Evolutionary conservation across 2,329 filamentous ascomycete species (phyloP).

Genomic region (Fonsecaea multimorphosa): DNA sequence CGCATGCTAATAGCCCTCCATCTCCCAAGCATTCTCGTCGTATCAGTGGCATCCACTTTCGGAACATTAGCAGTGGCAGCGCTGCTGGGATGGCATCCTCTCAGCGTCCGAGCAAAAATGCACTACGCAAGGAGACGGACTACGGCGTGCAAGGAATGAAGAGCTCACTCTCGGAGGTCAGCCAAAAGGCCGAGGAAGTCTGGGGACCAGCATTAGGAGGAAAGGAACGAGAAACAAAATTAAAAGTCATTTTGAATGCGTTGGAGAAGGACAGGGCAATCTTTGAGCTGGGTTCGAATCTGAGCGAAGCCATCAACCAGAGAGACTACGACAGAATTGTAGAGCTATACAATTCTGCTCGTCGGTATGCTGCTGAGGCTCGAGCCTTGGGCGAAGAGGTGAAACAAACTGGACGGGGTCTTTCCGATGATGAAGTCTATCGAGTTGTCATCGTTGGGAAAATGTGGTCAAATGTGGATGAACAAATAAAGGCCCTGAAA

Average conservation of each 20-base stretch:
- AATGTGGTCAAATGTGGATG: conserved; percentile 94
- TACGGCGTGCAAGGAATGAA: conserved; percentile 90
- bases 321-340: conserved; percentile 88
- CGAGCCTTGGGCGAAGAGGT: conserved; percentile 69
- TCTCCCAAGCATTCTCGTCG: conserved; percentile 59
- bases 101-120: conserved; percentile 79
- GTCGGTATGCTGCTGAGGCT: conserved; percentile 79
- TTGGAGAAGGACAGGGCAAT: conserved; percentile 81
- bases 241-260: conserved; percentile 77
- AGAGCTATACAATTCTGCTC: conserved; percentile 84
- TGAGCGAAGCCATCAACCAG: conserved; percentile 85
- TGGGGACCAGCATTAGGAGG: conserved; percentile 95
- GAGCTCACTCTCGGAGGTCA: conserved; percentile 82
- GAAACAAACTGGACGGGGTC: conserved; percentile 56
- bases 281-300: conserved; percentile 77
- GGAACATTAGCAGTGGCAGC: conserved; percentile 57
- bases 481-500: conserved; percentile 86
- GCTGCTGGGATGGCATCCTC: conserved; percentile 49
- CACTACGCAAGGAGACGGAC: conserved; percentile 88
- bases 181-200: conserved; percentile 92
- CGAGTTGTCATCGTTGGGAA: conserved; percentile 85
- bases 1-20: conserved; percentile 46
- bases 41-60: conserved; percentile 64
- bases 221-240: conserved; percentile 84
- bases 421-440: conserved; percentile 81